These are phyloP conservation scores for Metarhizium album DNA, from an alignment of 2,329 filamentous ascomycete species.

Conservation along the genomic window DNA sequence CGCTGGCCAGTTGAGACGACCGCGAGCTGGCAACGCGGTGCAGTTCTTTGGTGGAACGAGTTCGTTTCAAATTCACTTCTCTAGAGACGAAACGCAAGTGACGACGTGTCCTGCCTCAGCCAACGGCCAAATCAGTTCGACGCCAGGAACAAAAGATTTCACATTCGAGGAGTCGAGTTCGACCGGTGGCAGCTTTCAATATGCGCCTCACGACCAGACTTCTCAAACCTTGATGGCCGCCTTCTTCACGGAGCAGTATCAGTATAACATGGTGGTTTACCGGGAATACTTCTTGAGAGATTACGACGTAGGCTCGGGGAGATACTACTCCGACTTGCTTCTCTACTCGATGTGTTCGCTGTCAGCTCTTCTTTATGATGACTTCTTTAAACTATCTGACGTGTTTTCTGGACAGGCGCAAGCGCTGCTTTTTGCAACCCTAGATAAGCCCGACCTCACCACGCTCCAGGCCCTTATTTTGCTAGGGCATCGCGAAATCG, in stretches of 20 bases:
- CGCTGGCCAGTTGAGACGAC: constrained; percentile 26
- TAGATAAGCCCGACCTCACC: constrained; percentile 36
- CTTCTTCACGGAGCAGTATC: constrained; percentile 37
- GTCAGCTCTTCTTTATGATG: constrained; percentile 35
- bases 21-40: constrained; percentile 28
- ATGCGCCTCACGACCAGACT: constrained; percentile 32
- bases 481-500: constrained; percentile 36
- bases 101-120: constrained; percentile 8
- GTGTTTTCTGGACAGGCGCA: constrained; percentile 34
- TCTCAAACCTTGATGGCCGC: constrained; percentile 34
- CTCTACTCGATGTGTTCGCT: constrained; percentile 38
- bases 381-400: constrained; percentile 27
- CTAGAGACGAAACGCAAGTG: constrained; percentile 12
- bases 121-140: not conserved
- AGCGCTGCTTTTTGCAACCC: constrained; percentile 30
- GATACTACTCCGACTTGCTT: constrained; percentile 38
- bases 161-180: constrained; percentile 11
- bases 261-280: constrained; percentile 39
- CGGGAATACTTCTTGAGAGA: constrained; percentile 39
- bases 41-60: constrained; percentile 40
- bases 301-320: constrained; percentile 33
- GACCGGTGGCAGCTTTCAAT: constrained; percentile 18
- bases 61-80: constrained; percentile 30
- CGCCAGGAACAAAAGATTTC: not conserved
- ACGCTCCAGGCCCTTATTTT: constrained; percentile 34